Conservation (phyloP, 2,329 filamentous ascomycete species). For the Calonectria montana region DNA sequence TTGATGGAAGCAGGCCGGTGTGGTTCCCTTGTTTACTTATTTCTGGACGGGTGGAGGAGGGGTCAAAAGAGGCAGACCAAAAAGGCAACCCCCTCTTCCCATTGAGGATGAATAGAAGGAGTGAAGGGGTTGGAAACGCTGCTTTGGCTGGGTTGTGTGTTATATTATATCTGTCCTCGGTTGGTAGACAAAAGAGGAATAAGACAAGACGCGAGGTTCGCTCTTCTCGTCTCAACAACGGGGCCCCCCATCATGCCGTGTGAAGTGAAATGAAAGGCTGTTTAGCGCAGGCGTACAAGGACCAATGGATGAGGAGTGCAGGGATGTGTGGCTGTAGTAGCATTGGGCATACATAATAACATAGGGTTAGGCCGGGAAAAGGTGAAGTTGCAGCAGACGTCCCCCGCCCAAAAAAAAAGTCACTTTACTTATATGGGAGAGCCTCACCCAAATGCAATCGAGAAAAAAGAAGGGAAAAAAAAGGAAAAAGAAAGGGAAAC, state of each 20-base stretch:
- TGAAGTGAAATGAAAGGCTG: background rate
- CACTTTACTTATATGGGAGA: background rate
- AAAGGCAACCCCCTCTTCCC: slow-evolving; percentile 15
- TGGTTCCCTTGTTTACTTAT: slow-evolving; percentile 1
- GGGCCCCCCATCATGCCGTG: background rate
- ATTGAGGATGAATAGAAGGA: slow-evolving; percentile 22
- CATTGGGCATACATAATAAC: background rate
- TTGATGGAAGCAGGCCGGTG: slow-evolving; percentile 8
- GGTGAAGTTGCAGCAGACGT: background rate
- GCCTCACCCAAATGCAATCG: background rate
- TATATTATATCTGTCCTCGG: slow-evolving; percentile 8
- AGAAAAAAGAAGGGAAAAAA: too few species aligned
- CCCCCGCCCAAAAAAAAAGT: background rate
- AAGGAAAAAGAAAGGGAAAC: too few species aligned
- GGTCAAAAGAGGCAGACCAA: slow-evolving; percentile 1
- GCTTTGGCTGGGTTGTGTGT: slow-evolving; percentile 13
- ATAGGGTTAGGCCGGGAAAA: background rate
- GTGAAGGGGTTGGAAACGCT: slow-evolving; percentile 13
- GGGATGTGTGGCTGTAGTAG: background rate
- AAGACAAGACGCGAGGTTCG: slow-evolving; percentile 12
- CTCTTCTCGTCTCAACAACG: slow-evolving; percentile 1
- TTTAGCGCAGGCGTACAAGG: background rate
- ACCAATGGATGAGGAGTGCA: background rate
- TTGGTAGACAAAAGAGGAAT: slow-evolving; percentile 17
- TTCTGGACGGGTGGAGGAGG: background rate